Evolutionary conservation across 495 filamentous ascomycete species (phyloP), one percentile per base, ranked within the genome.

Genomic region (Penicillium chermesinum): DNA sequence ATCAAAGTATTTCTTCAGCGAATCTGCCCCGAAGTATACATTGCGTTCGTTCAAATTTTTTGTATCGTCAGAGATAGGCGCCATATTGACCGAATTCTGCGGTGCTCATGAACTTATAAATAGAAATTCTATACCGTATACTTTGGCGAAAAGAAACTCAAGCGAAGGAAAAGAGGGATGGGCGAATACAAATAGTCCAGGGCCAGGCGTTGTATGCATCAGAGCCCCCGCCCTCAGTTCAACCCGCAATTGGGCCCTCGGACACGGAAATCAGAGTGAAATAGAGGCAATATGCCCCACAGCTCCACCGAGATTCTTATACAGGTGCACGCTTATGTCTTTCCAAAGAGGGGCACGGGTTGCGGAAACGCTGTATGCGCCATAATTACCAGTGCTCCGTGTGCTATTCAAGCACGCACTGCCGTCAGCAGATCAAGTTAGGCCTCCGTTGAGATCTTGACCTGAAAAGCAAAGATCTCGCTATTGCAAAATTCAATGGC

Each of bases 1-100:
- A 51, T 83, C 64, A 46, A 80, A 81, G 62, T 79, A 84, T 30
- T 80, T 64, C 44, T 63, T 68, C 50, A 84, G 49, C 1, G 77
- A 69, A 56, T 77, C 67, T 6, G 70, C 62, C 20, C 80, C 80
- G 21, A 66, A 76, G 59, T 76, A 84, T 10, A 80, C 73, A 58
- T 83, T 83, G 27, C 65, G 62, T 38, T 65, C 64, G 44, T 79
- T 77, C 34, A 48, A 43, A 34, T 63, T 63, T 27, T 60, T 13
- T 71, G 76, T 78, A 33, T 33, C 58, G 19, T 38, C 19, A 21
- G 30, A 34, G 1, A 15, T 4, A 25, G 38, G 25, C 15, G 18
- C 33, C 39, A 44, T 46, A 3, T 54, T 50, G 19, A 30, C 20
- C 20, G n/a, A n/a, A n/a, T n/a, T n/a, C n/a, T n/a, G n/a, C n/a